Conservation (phyloP, 495 filamentous ascomycete genomes). For the Coniosporium apollinis region DNA sequence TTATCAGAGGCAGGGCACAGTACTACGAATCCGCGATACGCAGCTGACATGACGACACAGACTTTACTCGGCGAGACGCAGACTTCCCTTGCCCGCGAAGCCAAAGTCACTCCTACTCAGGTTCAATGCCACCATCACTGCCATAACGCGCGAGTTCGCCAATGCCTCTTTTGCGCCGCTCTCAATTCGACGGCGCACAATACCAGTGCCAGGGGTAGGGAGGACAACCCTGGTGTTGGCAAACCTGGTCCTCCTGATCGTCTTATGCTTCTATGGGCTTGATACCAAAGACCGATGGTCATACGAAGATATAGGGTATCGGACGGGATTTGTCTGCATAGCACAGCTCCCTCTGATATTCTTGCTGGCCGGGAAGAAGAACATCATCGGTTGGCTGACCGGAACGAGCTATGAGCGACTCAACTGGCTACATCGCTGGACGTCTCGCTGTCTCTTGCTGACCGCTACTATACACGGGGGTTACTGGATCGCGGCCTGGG, state of each 20-base stretch:
- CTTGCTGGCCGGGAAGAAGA: conserved; percentile 12
- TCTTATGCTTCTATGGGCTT: conserved; percentile 35
- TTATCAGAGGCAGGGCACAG: conserved; percentile 35
- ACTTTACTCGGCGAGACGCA: no score
- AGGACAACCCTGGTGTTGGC: conserved; percentile 33
- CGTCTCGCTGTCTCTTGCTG: conserved; percentile 9
- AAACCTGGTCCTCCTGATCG: conserved; percentile 41
- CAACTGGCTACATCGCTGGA: conserved; percentile 14
- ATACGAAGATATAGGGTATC: conserved; percentile 60
- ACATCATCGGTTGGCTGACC: conserved; percentile 11
- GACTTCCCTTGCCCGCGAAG: conserved; percentile 51
- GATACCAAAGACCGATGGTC: conserved; percentile 24
- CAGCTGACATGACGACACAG: no score
- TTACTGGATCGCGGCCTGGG: conserved; percentile 57
- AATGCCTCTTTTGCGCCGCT: conserved; percentile 43
- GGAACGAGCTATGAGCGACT: conserved; percentile 13
- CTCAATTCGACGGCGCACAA: conserved; percentile 26
- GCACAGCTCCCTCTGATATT: conserved; percentile 33
- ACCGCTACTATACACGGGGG: conserved; percentile 59
- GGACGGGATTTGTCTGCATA: conserved; percentile 58
- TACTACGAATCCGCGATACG: no score
- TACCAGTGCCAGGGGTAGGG: conserved; percentile 39
- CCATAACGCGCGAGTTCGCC: conserved; percentile 46
- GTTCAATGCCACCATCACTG: conserved; percentile 49
- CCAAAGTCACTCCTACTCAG: conserved; percentile 40